Conservation (phyloP, 108 stramenopile genomes). For the Chaetoceros muelleri region DNA sequence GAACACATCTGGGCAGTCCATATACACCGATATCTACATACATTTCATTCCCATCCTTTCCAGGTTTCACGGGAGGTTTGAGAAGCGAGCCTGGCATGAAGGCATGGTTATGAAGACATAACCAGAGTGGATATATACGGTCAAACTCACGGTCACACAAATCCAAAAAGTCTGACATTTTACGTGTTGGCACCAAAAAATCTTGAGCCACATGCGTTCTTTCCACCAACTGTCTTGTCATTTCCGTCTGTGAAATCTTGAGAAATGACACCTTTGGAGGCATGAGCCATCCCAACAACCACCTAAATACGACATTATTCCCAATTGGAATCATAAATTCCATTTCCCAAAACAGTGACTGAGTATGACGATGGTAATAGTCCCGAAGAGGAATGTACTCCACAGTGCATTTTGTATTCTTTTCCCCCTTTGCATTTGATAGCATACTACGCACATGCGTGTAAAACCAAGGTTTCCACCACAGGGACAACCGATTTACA, state of each 20-base stretch:
- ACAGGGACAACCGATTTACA: constrained; percentile 21
- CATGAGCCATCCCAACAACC: constrained; percentile 41
- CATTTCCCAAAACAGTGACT: constrained; percentile 53
- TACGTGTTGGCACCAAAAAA: constrained; percentile 35
- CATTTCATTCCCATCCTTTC: constrained; percentile 23
- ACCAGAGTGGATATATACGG: constrained; percentile 39
- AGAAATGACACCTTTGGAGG: constrained; percentile 42
- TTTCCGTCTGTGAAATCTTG: constrained; percentile 26
- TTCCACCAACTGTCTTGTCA: constrained; percentile 20
- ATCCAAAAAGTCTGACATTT: constrained; percentile 31
- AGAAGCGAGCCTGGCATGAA: constrained; percentile 17
- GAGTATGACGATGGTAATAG: constrained; percentile 50
- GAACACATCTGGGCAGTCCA: constrained; percentile 26
- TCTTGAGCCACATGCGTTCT: constrained; percentile 36
- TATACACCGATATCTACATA: constrained; percentile 51
- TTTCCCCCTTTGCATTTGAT: background rate
- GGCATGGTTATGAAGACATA: constrained; percentile 26
- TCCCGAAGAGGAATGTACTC: constrained; percentile 44
- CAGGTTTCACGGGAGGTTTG: constrained; percentile 9
- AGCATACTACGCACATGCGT: constrained; percentile 41
- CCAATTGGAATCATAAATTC: constrained; percentile 50
- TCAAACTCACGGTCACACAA: constrained; percentile 26
- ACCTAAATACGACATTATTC: constrained; percentile 41
- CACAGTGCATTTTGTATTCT: constrained; percentile 2
- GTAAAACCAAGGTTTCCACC: constrained; percentile 56